Conservation (phyloP, 1,139 yeast genomes). For the Yamadazyma diddensiae region DNA sequence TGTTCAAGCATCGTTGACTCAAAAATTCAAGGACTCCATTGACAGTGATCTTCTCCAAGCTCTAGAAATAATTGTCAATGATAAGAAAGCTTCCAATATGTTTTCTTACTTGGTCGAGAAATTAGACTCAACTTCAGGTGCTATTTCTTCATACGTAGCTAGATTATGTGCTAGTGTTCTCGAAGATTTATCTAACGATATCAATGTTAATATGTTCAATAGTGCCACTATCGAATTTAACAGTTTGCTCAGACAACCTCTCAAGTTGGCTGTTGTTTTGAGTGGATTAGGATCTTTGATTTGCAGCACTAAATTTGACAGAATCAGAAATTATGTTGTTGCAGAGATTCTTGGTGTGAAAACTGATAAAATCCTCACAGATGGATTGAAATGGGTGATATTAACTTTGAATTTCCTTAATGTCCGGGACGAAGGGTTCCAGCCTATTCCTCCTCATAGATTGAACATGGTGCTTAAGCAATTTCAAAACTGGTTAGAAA, state of each 20-base stretch:
- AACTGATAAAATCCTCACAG: slow-evolving; percentile 28
- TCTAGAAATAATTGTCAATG: neutral
- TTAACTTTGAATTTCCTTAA: slow-evolving; percentile 49
- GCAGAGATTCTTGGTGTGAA: slow-evolving; percentile 63
- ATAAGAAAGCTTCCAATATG: neutral
- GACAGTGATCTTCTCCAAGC: neutral
- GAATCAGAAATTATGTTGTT: slow-evolving; percentile 58
- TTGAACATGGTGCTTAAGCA: slow-evolving; percentile 57
- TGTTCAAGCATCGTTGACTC: slow-evolving; percentile 3
- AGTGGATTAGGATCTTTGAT: slow-evolving; percentile 33
- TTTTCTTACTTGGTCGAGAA: slow-evolving; percentile 2
- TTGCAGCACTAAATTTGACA: slow-evolving; percentile 34
- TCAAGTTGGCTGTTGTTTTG: slow-evolving; percentile 38
- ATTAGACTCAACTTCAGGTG: slow-evolving; percentile 8
- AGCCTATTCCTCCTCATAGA: slow-evolving; percentile 56
- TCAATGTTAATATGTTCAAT: slow-evolving; percentile 25
- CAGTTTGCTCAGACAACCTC: slow-evolving; percentile 28
- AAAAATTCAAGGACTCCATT: slow-evolving; percentile 1
- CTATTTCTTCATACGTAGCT: slow-evolving; percentile 20
- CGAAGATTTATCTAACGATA: slow-evolving; percentile 25
- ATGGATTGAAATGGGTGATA: slow-evolving; percentile 47
- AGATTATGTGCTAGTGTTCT: slow-evolving; percentile 24
- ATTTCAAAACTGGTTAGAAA: slow-evolving; percentile 55
- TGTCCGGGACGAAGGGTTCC: slow-evolving; percentile 25
- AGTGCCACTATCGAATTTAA: slow-evolving; percentile 26